Evolutionary conservation across 805 yeast genomes (phyloP).

Genomic region (Tetrapisispora pingtungensis): DNA sequence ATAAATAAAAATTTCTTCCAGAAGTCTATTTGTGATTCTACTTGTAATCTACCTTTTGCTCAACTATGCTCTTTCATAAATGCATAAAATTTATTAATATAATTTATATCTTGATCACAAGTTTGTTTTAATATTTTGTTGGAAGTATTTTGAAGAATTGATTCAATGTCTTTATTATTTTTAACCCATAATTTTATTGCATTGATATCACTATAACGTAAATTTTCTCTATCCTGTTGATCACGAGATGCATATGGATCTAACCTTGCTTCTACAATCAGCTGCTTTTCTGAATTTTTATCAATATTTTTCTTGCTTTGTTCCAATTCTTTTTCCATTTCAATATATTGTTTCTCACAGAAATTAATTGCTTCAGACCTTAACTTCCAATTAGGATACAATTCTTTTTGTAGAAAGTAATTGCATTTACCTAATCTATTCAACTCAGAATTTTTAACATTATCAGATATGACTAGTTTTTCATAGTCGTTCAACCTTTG

Average conservation of each 20-base stretch:
- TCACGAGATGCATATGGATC: constrained; percentile 46
- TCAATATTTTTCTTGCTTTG: constrained; percentile 8
- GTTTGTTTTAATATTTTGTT: constrained; percentile 27
- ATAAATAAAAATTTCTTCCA: too few species aligned
- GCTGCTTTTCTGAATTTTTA: constrained; percentile 8
- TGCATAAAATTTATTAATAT: constrained; percentile 16
- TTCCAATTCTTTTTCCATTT: constrained; percentile 27
- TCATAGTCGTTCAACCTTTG: constrained; percentile 34
- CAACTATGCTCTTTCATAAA: neutral
- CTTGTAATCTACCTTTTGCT: too few species aligned
- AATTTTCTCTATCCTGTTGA: constrained; percentile 22
- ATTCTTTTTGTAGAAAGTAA: constrained; percentile 27
- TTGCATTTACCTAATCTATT: constrained; percentile 25
- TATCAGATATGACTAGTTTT: constrained; percentile 8
- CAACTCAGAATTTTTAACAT: neutral
- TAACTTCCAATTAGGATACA: constrained; percentile 41
- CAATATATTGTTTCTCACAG: constrained; percentile 30
- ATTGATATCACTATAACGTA: constrained; percentile 23
- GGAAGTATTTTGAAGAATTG: constrained; percentile 32
- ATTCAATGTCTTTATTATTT: constrained; percentile 35
- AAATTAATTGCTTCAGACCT: constrained; percentile 33
- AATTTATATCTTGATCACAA: constrained; percentile 28
- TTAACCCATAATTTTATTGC: constrained; percentile 29
- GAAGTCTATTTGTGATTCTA: too few species aligned
- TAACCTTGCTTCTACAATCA: constrained; percentile 25